Conservation (phyloP, 2,329 filamentous ascomycete genomes). For the Fusarium oligoseptatum region DNA sequence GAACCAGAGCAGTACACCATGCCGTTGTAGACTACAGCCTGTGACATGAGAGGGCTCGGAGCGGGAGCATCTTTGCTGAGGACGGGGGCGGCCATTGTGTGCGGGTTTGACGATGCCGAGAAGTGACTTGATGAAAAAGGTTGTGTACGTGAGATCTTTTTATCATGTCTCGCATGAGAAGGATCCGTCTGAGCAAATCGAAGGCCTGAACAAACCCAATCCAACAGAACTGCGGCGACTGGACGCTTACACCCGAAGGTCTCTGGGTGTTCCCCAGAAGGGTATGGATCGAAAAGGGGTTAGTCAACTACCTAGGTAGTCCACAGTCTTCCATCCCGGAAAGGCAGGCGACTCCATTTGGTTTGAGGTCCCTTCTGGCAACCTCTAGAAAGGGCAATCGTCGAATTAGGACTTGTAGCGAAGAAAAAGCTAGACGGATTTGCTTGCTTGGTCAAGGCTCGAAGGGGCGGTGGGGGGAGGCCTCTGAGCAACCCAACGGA, state of each 20-base stretch:
- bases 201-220: neutral
- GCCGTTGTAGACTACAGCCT: neutral
- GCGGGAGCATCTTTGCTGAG: neutral
- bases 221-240: neutral
- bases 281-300: neutral
- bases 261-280: neutral
- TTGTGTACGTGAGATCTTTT: neutral
- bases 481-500: too few relatives aligned
- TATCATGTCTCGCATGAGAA: neutral
- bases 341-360: neutral
- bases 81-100: neutral
- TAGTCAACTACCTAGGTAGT: neutral
- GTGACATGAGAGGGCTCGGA: neutral
- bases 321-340: neutral
- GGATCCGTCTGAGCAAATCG: neutral
- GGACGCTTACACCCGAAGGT: neutral
- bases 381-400: neutral
- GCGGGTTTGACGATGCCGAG: neutral
- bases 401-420: neutral
- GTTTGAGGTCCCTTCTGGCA: neutral
- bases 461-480: too few relatives aligned
- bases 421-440: neutral
- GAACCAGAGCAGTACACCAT: neutral
- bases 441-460: too few relatives aligned
- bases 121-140: neutral